Evolutionary conservation across 2,329 filamentous ascomycete species (phyloP), one percentile per base, ranked within the genome.

Genomic region (Aureobasidium sp.): DNA sequence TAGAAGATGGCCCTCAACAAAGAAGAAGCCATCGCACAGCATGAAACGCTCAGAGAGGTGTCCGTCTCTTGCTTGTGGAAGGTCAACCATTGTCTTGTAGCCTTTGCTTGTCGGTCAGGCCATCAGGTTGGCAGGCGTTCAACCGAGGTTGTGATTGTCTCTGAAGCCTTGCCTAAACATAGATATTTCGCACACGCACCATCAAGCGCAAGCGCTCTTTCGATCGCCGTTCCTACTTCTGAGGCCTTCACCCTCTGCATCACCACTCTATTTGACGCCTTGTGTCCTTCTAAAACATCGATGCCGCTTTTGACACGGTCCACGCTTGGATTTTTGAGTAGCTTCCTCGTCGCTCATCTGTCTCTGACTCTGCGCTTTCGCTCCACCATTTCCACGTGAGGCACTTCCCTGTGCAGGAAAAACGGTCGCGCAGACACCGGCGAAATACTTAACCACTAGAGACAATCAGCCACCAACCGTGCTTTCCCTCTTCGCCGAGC

Each of bases 381-480:
- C 34, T 58, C 27, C 55, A 27, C 42, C 23, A 52, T 39, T 58
- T 26, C 55, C 55, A 32, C 55, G 55, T 48, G 55, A 23, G 42
- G 15, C 7, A 10, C 29, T 37, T 32, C 53, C 26, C 15, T 29
- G 12, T 15, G 29, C 10, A 46, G 39, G 10, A 34, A 57, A 46
- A 58, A 58, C 55, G 42, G 55, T 47, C 27, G 55, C 42, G 17
- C 55, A 47, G 51, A 32, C 46, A 58, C 55, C 55, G 42, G 32
- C 48, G 42, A 37, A 46, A 60, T 60, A 60, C 46, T 60, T 60
- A 50, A 44, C 57, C 57, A 60, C 46, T 60, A 60, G 57, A 41
- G 20, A 60, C 46, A 51, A 17, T 12, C 57, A 60, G 57, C 57
- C 57, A 60, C 57, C 36, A 42, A 23, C 57, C 46, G 57, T 60